phyloP scores from a whole-genome alignment of 768 basidiomycete species.

The Steccherinum ochraceum region DNA sequence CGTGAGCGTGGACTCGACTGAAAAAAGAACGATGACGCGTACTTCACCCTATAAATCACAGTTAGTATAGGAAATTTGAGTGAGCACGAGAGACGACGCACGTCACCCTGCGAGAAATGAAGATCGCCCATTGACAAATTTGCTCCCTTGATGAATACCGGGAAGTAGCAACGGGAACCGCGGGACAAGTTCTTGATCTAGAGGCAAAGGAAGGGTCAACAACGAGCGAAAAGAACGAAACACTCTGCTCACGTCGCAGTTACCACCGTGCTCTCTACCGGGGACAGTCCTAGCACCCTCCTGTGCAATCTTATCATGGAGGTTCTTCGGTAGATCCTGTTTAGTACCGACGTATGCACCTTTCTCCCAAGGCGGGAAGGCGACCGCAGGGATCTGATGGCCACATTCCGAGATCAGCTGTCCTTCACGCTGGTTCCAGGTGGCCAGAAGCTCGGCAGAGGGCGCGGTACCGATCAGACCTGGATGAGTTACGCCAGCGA shows the following conservation, averaged over 20 bases:
- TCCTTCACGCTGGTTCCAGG: constrained; percentile 71
- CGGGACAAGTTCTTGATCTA: constrained; percentile 74
- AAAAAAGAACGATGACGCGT: too few relatives aligned
- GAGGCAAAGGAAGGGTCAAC: too few relatives aligned
- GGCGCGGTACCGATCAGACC: constrained; percentile 76
- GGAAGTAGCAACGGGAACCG: constrained; percentile 70
- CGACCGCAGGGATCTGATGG: constrained; percentile 54
- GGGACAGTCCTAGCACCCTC: constrained; percentile 76
- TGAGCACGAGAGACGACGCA: constrained; percentile 42
- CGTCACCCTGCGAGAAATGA: constrained; percentile 78
- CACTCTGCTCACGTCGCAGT: constrained; percentile 56
- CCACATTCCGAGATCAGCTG: constrained; percentile 50
- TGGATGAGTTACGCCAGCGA: constrained; percentile 73
- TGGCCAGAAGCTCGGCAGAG: constrained; percentile 64
- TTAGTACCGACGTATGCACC: constrained; percentile 56
- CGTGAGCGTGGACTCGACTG: too few relatives aligned
- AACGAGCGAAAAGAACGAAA: neutral
- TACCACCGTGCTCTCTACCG: constrained; percentile 75
- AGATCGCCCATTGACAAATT: constrained; percentile 75
- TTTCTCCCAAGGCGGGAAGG: constrained; percentile 52
- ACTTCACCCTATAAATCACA: too few relatives aligned
- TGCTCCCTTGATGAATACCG: constrained; percentile 71
- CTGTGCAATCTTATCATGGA: constrained; percentile 44
- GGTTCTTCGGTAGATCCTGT: constrained; percentile 45
- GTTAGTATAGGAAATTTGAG: neutral